These are phyloP conservation scores for Botrytis medusae DNA, from an alignment of 2,329 filamentous ascomycete genomes.

Conservation along the genomic window DNA sequence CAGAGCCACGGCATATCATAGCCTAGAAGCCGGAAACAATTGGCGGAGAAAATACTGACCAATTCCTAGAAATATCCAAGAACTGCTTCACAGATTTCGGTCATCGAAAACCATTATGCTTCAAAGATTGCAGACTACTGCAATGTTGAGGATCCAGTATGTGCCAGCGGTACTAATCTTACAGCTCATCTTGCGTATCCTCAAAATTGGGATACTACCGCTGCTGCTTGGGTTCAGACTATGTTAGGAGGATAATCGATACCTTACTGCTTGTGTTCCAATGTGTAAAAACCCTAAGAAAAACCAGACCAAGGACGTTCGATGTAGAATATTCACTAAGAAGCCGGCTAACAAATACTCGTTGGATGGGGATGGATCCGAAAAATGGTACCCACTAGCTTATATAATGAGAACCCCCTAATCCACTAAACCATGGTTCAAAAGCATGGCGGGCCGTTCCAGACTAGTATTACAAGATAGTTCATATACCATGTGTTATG, in stretches of 20 bases:
- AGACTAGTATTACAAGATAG: background rate
- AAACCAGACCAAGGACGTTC: background rate
- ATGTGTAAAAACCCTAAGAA: background rate
- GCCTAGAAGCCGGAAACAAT: background rate
- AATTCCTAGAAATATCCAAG: background rate
- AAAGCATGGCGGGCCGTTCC: background rate
- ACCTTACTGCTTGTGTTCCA: background rate
- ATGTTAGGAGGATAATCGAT: background rate
- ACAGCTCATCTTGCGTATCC: background rate
- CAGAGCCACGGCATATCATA: background rate
- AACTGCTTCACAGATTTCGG: background rate
- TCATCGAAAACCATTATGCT: background rate
- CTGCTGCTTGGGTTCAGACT: background rate
- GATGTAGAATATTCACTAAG: background rate
- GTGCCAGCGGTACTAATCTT: background rate
- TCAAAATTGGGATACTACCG: background rate
- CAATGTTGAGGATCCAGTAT: background rate
- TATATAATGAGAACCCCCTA: background rate
- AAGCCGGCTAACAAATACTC: background rate
- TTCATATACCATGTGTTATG: background rate
- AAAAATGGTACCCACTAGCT: background rate
- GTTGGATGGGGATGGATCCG: background rate
- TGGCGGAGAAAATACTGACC: background rate
- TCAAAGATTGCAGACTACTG: constrained; percentile 4
- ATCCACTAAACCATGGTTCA: background rate